Conservation (phyloP, 2,329 filamentous ascomycete genomes). For the Colletotrichum neosansevieriae region DNA sequence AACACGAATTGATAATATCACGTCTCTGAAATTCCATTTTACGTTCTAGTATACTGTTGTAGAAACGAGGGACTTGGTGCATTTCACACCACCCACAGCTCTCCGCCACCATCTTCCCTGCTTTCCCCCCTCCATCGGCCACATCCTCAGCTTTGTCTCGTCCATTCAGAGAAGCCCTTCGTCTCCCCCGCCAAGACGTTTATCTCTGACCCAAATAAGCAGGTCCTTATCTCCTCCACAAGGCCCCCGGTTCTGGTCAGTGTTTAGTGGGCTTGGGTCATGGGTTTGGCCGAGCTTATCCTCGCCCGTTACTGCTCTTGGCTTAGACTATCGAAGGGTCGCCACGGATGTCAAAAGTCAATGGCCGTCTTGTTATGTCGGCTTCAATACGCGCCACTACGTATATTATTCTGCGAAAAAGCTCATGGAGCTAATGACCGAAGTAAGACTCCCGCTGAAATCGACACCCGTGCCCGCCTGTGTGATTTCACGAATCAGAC, state of each 20-base stretch:
- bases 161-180: conserved; percentile 22
- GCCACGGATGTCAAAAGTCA: conserved; percentile 4
- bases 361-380: conserved; percentile 7
- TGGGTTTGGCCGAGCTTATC: conserved; percentile 36
- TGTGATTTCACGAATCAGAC: conserved; percentile 15
- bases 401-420: too few species aligned
- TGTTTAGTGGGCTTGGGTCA: conserved; percentile 9
- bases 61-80: conserved; percentile 25
- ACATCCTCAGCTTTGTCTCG: conserved; percentile 1
- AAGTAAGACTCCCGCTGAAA: conserved; percentile 5
- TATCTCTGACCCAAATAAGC: conserved; percentile 40
- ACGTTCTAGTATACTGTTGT: too few species aligned
- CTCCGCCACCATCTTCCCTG: conserved; percentile 37
- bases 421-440: too few species aligned
- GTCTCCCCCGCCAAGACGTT: conserved; percentile 39
- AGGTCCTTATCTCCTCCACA: conserved; percentile 40
- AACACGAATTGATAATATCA: conserved; percentile 30
- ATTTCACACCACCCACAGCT: conserved; percentile 8
- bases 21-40: conserved; percentile 17
- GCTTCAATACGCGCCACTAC: too few species aligned
- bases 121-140: background rate
- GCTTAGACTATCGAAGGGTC: conserved; percentile 31
- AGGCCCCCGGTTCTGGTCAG: conserved; percentile 2
- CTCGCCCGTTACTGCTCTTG: conserved; percentile 27
- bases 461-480: background rate